Conservation (phyloP, 2,329 filamentous ascomycete genomes). For the Fusarium sp. region DNA sequence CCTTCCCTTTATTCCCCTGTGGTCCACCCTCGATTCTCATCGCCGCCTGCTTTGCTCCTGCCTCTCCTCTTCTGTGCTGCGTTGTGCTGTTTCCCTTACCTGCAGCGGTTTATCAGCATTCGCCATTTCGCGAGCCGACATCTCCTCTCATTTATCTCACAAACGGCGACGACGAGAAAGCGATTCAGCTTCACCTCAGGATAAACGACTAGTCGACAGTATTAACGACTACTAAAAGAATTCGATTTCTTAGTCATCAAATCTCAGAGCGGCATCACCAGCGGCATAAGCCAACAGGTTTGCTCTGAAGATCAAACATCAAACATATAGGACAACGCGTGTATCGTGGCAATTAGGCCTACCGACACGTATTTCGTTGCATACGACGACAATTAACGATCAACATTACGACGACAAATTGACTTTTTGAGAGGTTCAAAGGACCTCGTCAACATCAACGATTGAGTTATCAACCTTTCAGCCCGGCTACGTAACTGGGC, state of each 20-base stretch:
- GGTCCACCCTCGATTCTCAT: constrained; percentile 48
- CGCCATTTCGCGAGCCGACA: constrained; percentile 38
- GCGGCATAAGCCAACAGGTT: constrained; percentile 34
- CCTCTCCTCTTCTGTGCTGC: constrained; percentile 35
- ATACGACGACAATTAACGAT: constrained; percentile 45
- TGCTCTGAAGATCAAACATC: constrained; percentile 20
- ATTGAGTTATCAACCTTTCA: constrained; percentile 25
- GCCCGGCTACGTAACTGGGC: constrained; percentile 24
- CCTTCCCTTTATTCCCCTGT: constrained; percentile 50
- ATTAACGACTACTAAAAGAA: constrained; percentile 21
- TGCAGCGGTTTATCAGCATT: constrained; percentile 36
- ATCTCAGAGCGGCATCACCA: constrained; percentile 2
- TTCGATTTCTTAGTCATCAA: constrained; percentile 30
- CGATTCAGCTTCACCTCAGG: constrained; percentile 12
- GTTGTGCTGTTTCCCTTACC: constrained; percentile 7
- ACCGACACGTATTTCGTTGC: constrained; percentile 41
- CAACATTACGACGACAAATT: constrained; percentile 37
- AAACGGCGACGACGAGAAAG: constrained; percentile 31
- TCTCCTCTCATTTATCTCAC: constrained; percentile 39
- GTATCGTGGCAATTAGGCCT: constrained; percentile 45
- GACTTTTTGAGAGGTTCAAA: constrained; percentile 15
- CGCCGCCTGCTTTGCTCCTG: constrained; percentile 40
- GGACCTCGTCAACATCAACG: constrained; percentile 35
- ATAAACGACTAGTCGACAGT: constrained; percentile 23
- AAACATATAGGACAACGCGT: constrained; percentile 39